phyloP scores from a whole-genome alignment of 768 basidiomycete genomes.

The Mycena pura region DNA sequence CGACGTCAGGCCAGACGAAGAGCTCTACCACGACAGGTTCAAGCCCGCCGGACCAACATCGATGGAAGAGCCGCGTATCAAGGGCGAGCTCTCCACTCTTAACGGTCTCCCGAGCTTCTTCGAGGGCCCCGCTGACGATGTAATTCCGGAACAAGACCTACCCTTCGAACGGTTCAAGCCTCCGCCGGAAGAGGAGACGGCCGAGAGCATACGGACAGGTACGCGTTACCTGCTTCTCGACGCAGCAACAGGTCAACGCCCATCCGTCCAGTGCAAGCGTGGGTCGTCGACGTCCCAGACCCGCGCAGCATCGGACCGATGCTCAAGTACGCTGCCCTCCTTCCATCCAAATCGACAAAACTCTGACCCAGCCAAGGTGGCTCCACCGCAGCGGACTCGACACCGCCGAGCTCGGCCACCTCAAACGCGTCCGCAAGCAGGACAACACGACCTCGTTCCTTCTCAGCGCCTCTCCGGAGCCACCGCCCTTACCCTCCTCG shows the following conservation, averaged over 20 bases:
- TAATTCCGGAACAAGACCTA: constrained; percentile 62
- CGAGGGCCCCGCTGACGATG: constrained; percentile 49
- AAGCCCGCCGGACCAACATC: constrained; percentile 46
- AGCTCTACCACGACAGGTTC: constrained; percentile 81
- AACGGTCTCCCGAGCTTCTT: constrained; percentile 29
- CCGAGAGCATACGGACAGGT: constrained; percentile 64
- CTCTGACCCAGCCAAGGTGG: constrained; percentile 58
- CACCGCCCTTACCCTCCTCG: constrained; percentile 59
- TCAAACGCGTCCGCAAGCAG: constrained; percentile 77
- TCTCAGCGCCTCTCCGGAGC: constrained; percentile 46
- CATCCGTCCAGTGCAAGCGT: constrained; percentile 64
- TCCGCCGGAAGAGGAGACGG: constrained; percentile 67
- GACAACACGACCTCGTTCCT: constrained; percentile 58
- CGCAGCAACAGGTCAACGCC: no score
- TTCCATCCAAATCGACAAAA: background rate
- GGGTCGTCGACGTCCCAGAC: constrained; percentile 79
- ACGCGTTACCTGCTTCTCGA: constrained; percentile 19
- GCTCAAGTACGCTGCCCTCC: constrained; percentile 60
- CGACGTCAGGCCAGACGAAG: constrained; percentile 63
- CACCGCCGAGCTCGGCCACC: constrained; percentile 66
- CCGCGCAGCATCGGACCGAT: constrained; percentile 62
- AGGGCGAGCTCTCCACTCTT: constrained; percentile 48
- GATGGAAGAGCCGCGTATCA: no score
- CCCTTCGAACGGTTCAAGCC: constrained; percentile 71
- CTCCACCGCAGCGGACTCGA: constrained; percentile 69